Conservation (phyloP, 2,329 filamentous ascomycete species). For the Periglandula ipomoeae region DNA sequence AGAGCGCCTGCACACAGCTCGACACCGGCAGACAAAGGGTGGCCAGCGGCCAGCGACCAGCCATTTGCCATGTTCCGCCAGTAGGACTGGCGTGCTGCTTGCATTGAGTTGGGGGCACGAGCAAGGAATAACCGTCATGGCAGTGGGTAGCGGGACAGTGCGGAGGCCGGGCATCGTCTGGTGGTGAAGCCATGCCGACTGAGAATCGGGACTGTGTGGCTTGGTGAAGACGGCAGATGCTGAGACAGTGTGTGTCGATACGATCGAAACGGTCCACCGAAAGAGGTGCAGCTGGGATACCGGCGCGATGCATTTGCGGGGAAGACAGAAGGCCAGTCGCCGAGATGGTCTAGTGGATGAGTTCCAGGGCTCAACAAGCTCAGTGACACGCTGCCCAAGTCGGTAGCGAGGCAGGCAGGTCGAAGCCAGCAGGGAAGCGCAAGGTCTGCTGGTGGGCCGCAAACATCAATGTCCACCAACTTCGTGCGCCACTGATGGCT, state of each 20-base stretch:
- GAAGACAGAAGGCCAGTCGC: not conserved
- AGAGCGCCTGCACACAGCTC: too few relatives aligned
- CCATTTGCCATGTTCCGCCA: too few relatives aligned
- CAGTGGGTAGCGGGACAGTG: not conserved
- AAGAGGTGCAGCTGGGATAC: not conserved
- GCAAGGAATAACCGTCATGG: not conserved
- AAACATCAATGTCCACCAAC: conserved; percentile 1
- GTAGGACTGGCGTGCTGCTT: too few relatives aligned
- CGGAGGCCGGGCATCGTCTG: not conserved
- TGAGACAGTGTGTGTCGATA: conserved; percentile 11
- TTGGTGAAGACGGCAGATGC: not conserved
- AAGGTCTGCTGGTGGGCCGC: too few relatives aligned
- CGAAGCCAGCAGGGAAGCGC: too few relatives aligned
- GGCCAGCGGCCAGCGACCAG: too few relatives aligned
- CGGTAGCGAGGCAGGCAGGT: too few relatives aligned
- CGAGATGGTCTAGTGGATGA: not conserved
- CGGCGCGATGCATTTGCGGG: conserved; percentile 1
- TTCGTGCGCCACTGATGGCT: not conserved
- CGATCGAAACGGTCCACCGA: conserved; percentile 11
- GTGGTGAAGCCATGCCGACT: not conserved
- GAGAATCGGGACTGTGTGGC: not conserved
- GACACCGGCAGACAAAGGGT: too few relatives aligned
- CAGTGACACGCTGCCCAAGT: not conserved
- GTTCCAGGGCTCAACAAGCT: not conserved
- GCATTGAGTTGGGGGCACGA: not conserved